These are phyloP conservation scores for Edaphochlamys debaryana DNA, from an alignment of 139 green algal species.

Conservation along the genomic window DNA sequence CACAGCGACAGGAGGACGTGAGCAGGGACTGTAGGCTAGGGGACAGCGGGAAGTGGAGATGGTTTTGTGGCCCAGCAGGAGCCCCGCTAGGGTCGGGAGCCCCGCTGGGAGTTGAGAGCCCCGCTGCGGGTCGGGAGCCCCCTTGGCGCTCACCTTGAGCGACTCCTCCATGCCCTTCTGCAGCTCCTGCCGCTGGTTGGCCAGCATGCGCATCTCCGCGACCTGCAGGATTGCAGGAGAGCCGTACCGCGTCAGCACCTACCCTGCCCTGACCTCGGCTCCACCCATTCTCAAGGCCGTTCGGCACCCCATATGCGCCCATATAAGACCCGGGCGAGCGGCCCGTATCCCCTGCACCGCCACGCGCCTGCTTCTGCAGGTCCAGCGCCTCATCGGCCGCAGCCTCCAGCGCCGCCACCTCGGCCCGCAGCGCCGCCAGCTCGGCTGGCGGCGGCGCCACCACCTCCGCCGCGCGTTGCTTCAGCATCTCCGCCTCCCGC, in stretches of 20 bases:
- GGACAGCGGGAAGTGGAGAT: background rate
- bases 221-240: background rate
- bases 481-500: slow-evolving; percentile 10
- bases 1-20: background rate
- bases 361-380: slow-evolving; percentile 25
- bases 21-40: background rate
- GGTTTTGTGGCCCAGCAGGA: too few species aligned
- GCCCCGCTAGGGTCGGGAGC: too few species aligned
- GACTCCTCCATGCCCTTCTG: slow-evolving; percentile 18
- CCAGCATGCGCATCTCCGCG: slow-evolving; percentile 35
- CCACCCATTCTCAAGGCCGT: too few species aligned
- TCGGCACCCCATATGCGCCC: too few species aligned
- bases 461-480: background rate
- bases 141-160: slow-evolving; percentile 29
- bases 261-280: too few species aligned
- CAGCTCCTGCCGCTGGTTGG: slow-evolving; percentile 32
- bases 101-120: too few species aligned
- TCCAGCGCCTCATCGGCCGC: slow-evolving; percentile 21
- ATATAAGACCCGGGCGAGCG: too few species aligned
- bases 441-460: background rate
- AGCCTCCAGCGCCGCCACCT: slow-evolving; percentile 7
- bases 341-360: too few species aligned
- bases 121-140: too few species aligned
- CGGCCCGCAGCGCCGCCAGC: slow-evolving; percentile 16
- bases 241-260: background rate